phyloP scores from a whole-genome alignment of 2,329 filamentous ascomycete genomes.

The Phaeophleospora eucalypticola region DNA sequence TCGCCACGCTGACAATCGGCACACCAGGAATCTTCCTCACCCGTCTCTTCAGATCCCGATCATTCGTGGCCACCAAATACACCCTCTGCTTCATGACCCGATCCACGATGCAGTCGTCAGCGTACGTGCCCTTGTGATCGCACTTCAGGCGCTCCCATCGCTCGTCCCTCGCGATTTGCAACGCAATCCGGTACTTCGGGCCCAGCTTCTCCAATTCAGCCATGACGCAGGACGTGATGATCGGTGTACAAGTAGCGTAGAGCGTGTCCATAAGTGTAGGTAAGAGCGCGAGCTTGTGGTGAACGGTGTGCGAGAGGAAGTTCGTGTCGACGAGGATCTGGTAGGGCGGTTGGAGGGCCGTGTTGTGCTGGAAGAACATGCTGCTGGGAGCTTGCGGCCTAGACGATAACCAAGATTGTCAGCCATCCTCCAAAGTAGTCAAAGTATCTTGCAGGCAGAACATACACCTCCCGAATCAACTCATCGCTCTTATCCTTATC shows the following conservation, averaged over 20 bases:
- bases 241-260: slow-evolving; percentile 83
- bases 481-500: slow-evolving; percentile 50
- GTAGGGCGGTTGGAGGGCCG: slow-evolving; percentile 79
- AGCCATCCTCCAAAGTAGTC: background rate
- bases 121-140: slow-evolving; percentile 83
- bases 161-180: slow-evolving; percentile 83
- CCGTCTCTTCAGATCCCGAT: slow-evolving; percentile 75
- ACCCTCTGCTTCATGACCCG: slow-evolving; percentile 45
- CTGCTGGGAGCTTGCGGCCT: slow-evolving; percentile 41
- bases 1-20: slow-evolving; percentile 73
- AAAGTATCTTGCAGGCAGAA: slow-evolving; percentile 5
- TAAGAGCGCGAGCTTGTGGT: slow-evolving; percentile 81
- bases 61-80: slow-evolving; percentile 54
- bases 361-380: slow-evolving; percentile 88
- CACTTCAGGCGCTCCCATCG: slow-evolving; percentile 81
- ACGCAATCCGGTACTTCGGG: slow-evolving; percentile 78
- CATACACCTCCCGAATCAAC: slow-evolving; percentile 68
- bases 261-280: slow-evolving; percentile 91
- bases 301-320: slow-evolving; percentile 85
- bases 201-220: slow-evolving; percentile 87
- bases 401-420: slow-evolving; percentile 13
- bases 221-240: slow-evolving; percentile 80
- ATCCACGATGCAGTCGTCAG: slow-evolving; percentile 69
- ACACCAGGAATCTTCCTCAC: slow-evolving; percentile 78
- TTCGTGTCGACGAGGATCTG: slow-evolving; percentile 80